phyloP scores from a whole-genome alignment of 2,329 filamentous ascomycete species.

The Colletotrichum gigasporum region DNA sequence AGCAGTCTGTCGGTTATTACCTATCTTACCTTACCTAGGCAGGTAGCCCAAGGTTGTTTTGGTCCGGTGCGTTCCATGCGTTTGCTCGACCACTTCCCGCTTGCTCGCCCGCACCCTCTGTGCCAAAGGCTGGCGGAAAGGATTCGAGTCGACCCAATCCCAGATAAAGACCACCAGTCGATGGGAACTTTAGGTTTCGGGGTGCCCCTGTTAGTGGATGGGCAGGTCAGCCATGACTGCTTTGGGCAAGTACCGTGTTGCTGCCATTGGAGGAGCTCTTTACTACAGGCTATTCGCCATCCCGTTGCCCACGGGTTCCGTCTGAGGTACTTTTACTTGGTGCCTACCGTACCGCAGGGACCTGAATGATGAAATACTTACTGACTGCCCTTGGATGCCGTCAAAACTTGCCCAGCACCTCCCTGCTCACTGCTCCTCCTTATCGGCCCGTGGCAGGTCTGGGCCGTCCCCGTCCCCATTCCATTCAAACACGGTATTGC shows the following conservation, averaged over 20 bases:
- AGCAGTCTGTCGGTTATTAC: too few relatives aligned
- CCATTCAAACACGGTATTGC: constrained; percentile 9
- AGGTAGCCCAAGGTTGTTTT: constrained; percentile 3
- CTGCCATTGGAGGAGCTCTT: constrained; percentile 3
- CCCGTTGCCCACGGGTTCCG: too few relatives aligned
- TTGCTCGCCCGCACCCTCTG: not conserved
- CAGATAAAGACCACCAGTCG: constrained; percentile 2
- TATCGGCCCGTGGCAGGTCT: not conserved
- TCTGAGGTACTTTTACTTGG: not conserved
- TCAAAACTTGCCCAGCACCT: too few relatives aligned
- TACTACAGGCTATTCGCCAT: too few relatives aligned
- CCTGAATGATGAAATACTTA: too few relatives aligned
- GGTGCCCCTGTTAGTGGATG: constrained; percentile 4
- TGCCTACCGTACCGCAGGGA: too few relatives aligned
- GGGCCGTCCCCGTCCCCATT: not conserved
- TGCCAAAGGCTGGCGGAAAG: constrained; percentile 1
- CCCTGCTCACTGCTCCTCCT: too few relatives aligned
- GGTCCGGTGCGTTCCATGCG: constrained; percentile 7
- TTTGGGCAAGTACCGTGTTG: constrained; percentile 10
- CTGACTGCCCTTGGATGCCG: not conserved
- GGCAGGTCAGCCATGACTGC: constrained; percentile 5
- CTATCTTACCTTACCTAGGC: too few relatives aligned
- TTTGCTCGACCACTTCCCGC: not conserved
- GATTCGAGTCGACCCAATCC: constrained; percentile 7
- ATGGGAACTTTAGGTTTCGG: constrained; percentile 17